Percentiles rank a stretch among this genome's conserved stretches.
These are phyloP conservation scores for Pseudocercospora crystallina DNA, from an alignment of 2,329 filamentous ascomycete species.

Conservation along the genomic window DNA sequence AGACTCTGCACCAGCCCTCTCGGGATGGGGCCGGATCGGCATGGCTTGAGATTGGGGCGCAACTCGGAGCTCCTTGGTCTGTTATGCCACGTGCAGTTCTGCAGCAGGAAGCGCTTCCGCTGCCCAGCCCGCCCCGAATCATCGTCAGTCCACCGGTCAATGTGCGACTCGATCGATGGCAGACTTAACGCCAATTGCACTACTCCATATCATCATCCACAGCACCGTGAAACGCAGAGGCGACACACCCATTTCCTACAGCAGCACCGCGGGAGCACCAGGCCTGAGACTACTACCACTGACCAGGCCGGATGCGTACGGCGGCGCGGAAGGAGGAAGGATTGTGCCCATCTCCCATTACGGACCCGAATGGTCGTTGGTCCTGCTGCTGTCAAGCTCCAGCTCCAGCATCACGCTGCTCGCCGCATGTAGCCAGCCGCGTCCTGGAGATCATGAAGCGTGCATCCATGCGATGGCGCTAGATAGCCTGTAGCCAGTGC, in stretches of 20 bases:
- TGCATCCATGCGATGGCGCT: slow-evolving; percentile 13
- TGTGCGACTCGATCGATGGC: slow-evolving; percentile 17
- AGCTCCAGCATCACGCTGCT: slow-evolving; percentile 1
- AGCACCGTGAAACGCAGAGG: slow-evolving; percentile 8
- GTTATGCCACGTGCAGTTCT: slow-evolving; percentile 24
- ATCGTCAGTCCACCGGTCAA: background rate
- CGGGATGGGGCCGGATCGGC: slow-evolving; percentile 31
- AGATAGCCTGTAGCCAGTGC: slow-evolving; percentile 10
- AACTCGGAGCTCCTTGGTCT: slow-evolving; percentile 17
- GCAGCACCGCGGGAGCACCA: background rate
- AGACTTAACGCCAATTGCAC: slow-evolving; percentile 7
- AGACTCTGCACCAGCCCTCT: slow-evolving; percentile 13
- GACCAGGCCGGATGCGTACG: too few relatives aligned
- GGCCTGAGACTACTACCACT: too few relatives aligned
- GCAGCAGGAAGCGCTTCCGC: slow-evolving; percentile 20
- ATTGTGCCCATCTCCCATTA: too few relatives aligned
- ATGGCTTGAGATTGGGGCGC: slow-evolving; percentile 22
- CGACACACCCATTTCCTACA: background rate
- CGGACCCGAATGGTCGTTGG: too few relatives aligned
- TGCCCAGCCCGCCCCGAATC: slow-evolving; percentile 8
- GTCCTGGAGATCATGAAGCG: slow-evolving; percentile 23
- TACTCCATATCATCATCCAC: background rate
- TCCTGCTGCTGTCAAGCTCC: slow-evolving; percentile 2
- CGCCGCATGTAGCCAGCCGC: slow-evolving; percentile 15
- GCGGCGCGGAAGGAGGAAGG: too few relatives aligned